Base-by-base conservation (phyloP, 106 monocot species). In the Allium cepa region DNA sequence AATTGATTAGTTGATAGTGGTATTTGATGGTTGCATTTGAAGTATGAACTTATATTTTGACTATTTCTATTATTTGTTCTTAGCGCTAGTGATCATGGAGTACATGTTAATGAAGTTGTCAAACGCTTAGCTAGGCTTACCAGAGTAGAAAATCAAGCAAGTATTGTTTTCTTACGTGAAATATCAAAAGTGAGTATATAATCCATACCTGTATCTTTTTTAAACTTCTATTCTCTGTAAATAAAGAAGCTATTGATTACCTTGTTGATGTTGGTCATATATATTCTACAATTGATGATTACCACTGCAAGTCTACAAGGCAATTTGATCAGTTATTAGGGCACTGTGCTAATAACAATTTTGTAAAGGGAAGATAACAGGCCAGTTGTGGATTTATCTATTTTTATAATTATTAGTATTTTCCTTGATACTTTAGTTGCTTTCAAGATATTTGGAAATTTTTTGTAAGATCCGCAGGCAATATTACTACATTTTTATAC, bases 201-300 rank as follows among this genome's bases (percentile, higher is more conserved):
- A 15, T 53, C 7, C 13, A 27, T 63, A 3, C 13, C 47, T 22
- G 45, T 18, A 11, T 11, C 11, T 55, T 9, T 27, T 7, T 49
- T 64, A 49, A 13, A 45, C 4, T 17, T 26, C 9, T 1, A 47
- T 22, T 77, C 22, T 11, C 11, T 63, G 47, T 49, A 11, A 56
- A 28, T 80, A 92, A 87, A 85, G 73, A 78, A 55, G 88, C 82
- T 11, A 85, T 92, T 71, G 72, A 82, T 28, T 84, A 88, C 59
- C 84, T 82, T 72, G 80, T 78, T n/a, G 84, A 82, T 56, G 69
- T 84, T 8, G 92, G 92, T 8, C 72, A 81, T 69, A 80, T 92
- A 18, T 92, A 92, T 59, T 92, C 92, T 70, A 92, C 87, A 53
- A 88, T 92, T 7, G 92, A 92, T 69, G 92, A 92, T 12, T 72